These are phyloP conservation scores for Dissophora globulifera DNA, from an alignment of 192 early-diverging fungal species.

Conservation along the genomic window DNA sequence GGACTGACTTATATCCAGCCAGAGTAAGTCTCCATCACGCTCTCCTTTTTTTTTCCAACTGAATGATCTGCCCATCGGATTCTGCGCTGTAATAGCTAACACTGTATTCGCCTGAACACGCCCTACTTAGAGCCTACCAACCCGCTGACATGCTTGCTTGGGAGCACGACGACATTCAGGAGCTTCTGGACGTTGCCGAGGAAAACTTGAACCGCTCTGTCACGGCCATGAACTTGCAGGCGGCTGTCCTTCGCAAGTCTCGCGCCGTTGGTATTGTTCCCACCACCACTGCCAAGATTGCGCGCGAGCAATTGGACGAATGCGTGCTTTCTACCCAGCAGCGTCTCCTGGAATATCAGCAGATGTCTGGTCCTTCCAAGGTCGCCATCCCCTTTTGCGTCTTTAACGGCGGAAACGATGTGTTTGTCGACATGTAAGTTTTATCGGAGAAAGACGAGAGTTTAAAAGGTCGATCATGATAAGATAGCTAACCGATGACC, in stretches of 20 bases:
- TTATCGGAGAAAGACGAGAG: too few species aligned
- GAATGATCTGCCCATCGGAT: too few species aligned
- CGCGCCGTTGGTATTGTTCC: conserved; percentile 83
- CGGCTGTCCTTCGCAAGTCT: conserved; percentile 77
- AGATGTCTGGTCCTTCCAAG: conserved; percentile 61
- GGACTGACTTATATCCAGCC: conserved; percentile 76
- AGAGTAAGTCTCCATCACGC: conserved; percentile 62
- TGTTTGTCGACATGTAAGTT: conserved; percentile 87
- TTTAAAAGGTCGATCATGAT: too few species aligned
- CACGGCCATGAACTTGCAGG: conserved; percentile 72
- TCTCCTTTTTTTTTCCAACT: too few species aligned
- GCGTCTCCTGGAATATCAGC: conserved; percentile 65
- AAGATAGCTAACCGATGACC: background rate
- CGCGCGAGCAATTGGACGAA: conserved; percentile 89
- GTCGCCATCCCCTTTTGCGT: conserved; percentile 88
- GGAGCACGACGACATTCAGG: conserved; percentile 65
- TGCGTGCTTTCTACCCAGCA: conserved; percentile 81
- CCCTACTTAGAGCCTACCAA: conserved; percentile 53
- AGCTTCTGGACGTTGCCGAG: conserved; percentile 82
- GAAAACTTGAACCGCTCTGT: conserved; percentile 69
- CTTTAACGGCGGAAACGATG: conserved; percentile 92
- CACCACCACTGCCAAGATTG: conserved; percentile 60
- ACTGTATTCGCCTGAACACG: too few species aligned
- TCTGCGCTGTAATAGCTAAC: too few species aligned
- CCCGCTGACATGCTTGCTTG: conserved; percentile 59